phyloP scores from a whole-genome alignment of 176 grass and related monocot genomes.

The Eragrostis nindensis region DNA sequence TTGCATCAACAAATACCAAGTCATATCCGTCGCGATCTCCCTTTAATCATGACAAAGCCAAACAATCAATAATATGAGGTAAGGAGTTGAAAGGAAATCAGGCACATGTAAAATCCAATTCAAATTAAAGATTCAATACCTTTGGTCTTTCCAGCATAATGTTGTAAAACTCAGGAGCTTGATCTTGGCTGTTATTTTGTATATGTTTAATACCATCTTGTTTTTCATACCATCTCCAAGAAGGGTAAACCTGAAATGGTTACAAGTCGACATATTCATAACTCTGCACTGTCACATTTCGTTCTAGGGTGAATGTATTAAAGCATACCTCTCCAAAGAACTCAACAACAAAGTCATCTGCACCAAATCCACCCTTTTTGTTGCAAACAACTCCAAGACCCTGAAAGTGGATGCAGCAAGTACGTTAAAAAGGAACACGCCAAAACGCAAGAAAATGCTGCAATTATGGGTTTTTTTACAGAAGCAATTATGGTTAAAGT shows the following conservation, averaged over 20 bases:
- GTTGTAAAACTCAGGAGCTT: conserved; percentile 97
- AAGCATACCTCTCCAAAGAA: conserved; percentile 90
- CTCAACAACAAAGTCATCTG: conserved; percentile 95
- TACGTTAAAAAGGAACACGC: conserved; percentile 15
- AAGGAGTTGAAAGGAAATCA: conserved; percentile 12
- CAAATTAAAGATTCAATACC: conserved; percentile 44
- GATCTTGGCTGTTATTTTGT: conserved; percentile 94
- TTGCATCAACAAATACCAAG: conserved; percentile 97
- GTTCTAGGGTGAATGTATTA: conserved; percentile 18
- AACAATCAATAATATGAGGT: conserved; percentile 44
- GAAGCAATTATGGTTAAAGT: neutral
- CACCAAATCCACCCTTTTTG: conserved; percentile 84
- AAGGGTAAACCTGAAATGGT: conserved; percentile 87
- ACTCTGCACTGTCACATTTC: neutral
- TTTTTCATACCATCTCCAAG: conserved; percentile 99
- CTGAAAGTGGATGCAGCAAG: conserved; percentile 50
- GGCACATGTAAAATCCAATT: conserved; percentile 30
- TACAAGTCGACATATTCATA: conserved; percentile 35
- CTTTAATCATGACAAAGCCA: conserved; percentile 55
- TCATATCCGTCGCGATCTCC: conserved; percentile 97
- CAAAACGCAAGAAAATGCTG: conserved; percentile 26
- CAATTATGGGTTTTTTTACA: neutral
- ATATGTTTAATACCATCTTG: conserved; percentile 96
- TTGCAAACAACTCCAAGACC: conserved; percentile 99
- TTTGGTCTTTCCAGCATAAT: conserved; percentile 98